phyloP scores from a whole-genome alignment of 2,329 filamentous ascomycete genomes.

The Apiospora koreana region DNA sequence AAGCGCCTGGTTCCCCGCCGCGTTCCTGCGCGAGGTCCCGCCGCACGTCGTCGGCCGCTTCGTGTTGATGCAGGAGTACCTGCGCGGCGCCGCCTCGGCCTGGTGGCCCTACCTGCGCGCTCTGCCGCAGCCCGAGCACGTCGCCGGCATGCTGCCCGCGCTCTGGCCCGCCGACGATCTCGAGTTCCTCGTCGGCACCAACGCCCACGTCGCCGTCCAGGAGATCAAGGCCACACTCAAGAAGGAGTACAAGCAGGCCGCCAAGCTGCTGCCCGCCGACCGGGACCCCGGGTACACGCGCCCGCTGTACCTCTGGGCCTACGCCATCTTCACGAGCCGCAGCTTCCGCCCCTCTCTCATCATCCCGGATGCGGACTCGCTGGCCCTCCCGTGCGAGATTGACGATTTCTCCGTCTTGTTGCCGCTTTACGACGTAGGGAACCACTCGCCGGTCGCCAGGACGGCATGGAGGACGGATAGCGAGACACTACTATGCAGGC shows the following conservation, averaged over 20 bases:
- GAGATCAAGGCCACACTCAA: slow-evolving; percentile 48
- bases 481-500: slow-evolving; percentile 38
- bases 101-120: slow-evolving; percentile 70
- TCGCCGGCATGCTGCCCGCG: slow-evolving; percentile 56
- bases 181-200: slow-evolving; percentile 46
- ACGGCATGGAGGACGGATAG: slow-evolving; percentile 55
- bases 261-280: slow-evolving; percentile 36
- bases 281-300: slow-evolving; percentile 40
- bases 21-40: slow-evolving; percentile 51
- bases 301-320: slow-evolving; percentile 64
- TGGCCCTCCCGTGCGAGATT: slow-evolving; percentile 38
- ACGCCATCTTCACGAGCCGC: slow-evolving; percentile 64
- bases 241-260: slow-evolving; percentile 47
- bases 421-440: slow-evolving; percentile 71
- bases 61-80: slow-evolving; percentile 68
- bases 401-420: slow-evolving; percentile 70
- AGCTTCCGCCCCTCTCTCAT: slow-evolving; percentile 66
- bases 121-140: slow-evolving; percentile 61
- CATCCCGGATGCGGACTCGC: slow-evolving; percentile 39
- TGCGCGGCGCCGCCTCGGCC: slow-evolving; percentile 57
- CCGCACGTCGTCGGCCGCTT: slow-evolving; percentile 66
- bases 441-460: slow-evolving; percentile 64
- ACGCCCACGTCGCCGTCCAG: slow-evolving; percentile 31
- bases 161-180: slow-evolving; percentile 65
- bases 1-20: slow-evolving; percentile 42